Evolutionary conservation across 2,329 filamentous ascomycete genomes (phyloP), one percentile per base, ranked within the genome.

Genomic region (Fonsecaea nubica): DNA sequence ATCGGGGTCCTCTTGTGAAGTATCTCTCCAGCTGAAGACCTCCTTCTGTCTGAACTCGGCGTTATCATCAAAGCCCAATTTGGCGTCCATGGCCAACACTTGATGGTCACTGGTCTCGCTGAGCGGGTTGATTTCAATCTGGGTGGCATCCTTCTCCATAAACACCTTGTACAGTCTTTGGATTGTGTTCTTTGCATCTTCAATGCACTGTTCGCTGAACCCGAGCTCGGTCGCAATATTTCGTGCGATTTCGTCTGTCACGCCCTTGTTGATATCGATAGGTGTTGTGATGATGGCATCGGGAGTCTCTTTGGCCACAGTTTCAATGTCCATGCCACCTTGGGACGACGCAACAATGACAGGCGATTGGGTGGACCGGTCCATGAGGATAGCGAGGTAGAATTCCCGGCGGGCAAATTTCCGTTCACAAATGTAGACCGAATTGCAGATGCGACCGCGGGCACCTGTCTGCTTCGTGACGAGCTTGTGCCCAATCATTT

Each of bases 401-500:
- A 99, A 99, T 83, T 99, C 95, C 78, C 95, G 91, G 74, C 95
- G 93, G 75, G 95, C 95, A 78, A 97, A 99, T 86, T 99, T 99
- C 87, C 95, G 93, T 87, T 99, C 95, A 84, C 94, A 96, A 80
- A 99, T 98, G 86, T 96, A 98, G 79, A 99, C 95, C 71, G 93
- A 88, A 82, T 92, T 98, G 88, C 95, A 99, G 79, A 96, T 88
- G 80, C 95, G 92, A 78, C 95, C 95, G 75, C 82, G 87, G 75
- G 94, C 92, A 80, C 95, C 95, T 66, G 95, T 99, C 86, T 99
- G 95, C 89, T 99, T 99, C 81, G 95, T 99, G 83, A 99, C 88
- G 82, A 99, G 92, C 84, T 97, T 97, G 85, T 99, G 94, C 78
- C 95, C 95, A 82, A 99, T 98, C 95, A 99, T 99, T 86, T 99